Conservation (phyloP, 257 asterid species). For the Galeopsis tetrahit region DNA sequence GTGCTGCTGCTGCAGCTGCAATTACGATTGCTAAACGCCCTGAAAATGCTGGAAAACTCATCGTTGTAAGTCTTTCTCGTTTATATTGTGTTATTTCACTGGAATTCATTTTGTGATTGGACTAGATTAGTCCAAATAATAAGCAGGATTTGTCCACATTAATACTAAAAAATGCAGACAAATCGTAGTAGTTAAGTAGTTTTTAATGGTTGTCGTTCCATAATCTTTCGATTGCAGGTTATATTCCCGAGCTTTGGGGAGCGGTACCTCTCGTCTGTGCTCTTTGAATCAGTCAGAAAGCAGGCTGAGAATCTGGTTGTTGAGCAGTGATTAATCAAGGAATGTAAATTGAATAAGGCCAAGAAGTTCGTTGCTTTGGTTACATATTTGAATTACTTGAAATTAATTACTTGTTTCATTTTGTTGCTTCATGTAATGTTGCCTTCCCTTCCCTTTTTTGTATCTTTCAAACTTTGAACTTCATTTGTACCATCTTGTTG, state of each 20-base stretch:
- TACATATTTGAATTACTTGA: background rate
- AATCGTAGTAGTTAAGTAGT: too few species aligned
- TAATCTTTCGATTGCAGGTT: slow-evolving; percentile 46
- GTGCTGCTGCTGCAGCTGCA: slow-evolving; percentile 93
- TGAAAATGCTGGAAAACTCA: slow-evolving; percentile 85
- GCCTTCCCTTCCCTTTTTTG: background rate
- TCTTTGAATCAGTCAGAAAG: slow-evolving; percentile 72
- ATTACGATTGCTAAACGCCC: slow-evolving; percentile 75
- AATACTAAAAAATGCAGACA: background rate
- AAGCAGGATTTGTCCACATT: background rate
- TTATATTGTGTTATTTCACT: background rate
- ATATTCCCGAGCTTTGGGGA: slow-evolving; percentile 94
- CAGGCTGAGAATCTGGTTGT: slow-evolving; percentile 82
- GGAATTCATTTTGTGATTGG: background rate
- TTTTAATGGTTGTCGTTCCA: background rate
- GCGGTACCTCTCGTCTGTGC: slow-evolving; percentile 85
- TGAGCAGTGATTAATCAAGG: slow-evolving; percentile 50
- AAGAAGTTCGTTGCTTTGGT: background rate
- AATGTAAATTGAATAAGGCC: slow-evolving; percentile 11
- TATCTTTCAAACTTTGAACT: background rate
- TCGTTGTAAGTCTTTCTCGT: slow-evolving; percentile 64
- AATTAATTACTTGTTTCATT: background rate
- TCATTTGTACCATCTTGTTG: background rate
- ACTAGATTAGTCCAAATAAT: background rate
- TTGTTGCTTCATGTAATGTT: background rate